Evolutionary conservation across 257 asterid species (phyloP).

Genomic region (Sherardia arvensis): DNA sequence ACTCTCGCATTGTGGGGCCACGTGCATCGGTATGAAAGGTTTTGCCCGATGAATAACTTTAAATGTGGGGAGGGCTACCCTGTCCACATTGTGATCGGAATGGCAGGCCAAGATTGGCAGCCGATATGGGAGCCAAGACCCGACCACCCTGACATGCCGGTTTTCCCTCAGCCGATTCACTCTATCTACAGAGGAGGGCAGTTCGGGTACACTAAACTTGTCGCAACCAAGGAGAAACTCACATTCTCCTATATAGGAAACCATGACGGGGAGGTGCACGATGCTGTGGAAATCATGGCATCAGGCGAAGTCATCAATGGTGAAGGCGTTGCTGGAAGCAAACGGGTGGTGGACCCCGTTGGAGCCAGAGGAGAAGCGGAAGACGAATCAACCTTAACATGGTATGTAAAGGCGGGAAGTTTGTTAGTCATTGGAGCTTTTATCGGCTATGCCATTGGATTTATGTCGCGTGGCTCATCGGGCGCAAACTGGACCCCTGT

Average conservation of each 20-base stretch:
- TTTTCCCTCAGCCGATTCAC: constrained; percentile 71
- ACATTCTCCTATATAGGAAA: constrained; percentile 69
- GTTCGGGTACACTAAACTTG: constrained; percentile 68
- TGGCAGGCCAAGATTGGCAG: constrained; percentile 96
- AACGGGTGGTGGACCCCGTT: constrained; percentile 3
- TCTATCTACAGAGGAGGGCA: constrained; percentile 77
- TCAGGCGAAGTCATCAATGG: constrained; percentile 57
- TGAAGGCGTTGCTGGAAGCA: constrained; percentile 5
- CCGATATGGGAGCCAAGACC: constrained; percentile 78
- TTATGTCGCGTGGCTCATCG: constrained; percentile 27
- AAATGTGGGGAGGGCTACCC: constrained; percentile 71
- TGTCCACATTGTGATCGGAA: constrained; percentile 80
- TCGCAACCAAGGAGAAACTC: constrained; percentile 58
- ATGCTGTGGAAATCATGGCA: constrained; percentile 69
- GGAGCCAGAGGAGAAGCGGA: constrained; percentile 1
- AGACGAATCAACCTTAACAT: constrained; percentile 24
- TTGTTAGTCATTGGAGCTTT: constrained; percentile 63
- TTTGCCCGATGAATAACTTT: constrained; percentile 74
- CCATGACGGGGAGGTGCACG: constrained; percentile 86
- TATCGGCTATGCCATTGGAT: constrained; percentile 61
- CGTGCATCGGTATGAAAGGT: constrained; percentile 81
- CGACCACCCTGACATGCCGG: constrained; percentile 45
- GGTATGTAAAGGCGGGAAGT: constrained; percentile 48
- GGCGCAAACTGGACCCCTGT: constrained; percentile 53
- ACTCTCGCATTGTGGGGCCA: constrained; percentile 89